Base-by-base conservation (phyloP, 768 basidiomycete genomes). In the Lactarius hatsudake region DNA sequence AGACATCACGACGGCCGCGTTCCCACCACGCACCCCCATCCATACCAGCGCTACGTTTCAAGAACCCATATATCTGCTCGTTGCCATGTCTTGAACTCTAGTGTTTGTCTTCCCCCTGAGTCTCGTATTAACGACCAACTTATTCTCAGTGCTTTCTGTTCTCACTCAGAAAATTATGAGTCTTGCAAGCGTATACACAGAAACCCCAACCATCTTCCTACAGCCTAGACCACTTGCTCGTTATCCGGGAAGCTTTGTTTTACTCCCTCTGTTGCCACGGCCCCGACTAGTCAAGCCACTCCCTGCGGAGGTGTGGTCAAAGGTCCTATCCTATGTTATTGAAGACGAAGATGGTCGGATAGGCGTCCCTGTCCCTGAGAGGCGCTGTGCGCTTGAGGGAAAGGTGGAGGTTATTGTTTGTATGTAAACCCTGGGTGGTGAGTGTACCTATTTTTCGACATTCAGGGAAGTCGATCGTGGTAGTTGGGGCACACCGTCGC, bases 271-370 rank as follows among this genome's bases (percentile, higher is more conserved):
- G 20, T 81, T 92, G 15, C 90, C 89, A 15, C 74, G 80, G 6
- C 81, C 77, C 51, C 81, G 80, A 30, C 81, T 81, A 20, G 69
- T 81, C 58, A 84, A 82, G 68, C 78, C 84, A 34, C 79, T 93
- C 20, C 91, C 91, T 1, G 76, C 78, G 4, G 91, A 93, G 77
- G 73, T 93, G 68, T 93, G 91, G 91, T 77, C 81, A 7, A 81
- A 81, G 43, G 85, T 93, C 59, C 81, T 93, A 61, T 74, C 77
- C 36, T 75, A 78, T 36, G 76, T 76, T 17, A 70, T 79, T 48
- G 61, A 69, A 1, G 65, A 71, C 57, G 72, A 68, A 7, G 40
- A 62, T 23, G 61, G 58, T 18, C 34, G n/a, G 4, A 36, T 63
- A 48, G 58, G 66, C 13, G 48, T 66, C 18, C 48, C 69, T 13